Base-by-base conservation (phyloP, 192 early-diverging fungal species). In the Coemansia sp. region DNA sequence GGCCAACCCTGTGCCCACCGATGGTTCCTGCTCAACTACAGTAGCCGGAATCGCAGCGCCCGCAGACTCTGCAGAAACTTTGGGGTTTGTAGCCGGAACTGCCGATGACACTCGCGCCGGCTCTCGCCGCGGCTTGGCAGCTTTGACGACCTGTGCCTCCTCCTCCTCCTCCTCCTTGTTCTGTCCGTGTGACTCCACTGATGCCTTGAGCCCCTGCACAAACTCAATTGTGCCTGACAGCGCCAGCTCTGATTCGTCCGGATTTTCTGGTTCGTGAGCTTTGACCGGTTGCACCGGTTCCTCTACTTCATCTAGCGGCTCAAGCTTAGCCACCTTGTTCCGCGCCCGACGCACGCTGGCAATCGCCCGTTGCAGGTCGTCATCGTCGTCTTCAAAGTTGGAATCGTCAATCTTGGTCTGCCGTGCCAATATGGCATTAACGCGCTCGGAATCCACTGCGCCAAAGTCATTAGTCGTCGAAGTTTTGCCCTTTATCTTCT, bases 381-480 rank as follows among this genome's bases (percentile, higher is more conserved):
- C 94, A 61, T 98, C 95, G 55, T 98, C 95, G 12, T 95, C 92
- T 78, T 87, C 87, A 58, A 89, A 93, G 10, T 82, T 55, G n/a
- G 87, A 83, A 21, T 73, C 64, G 51, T 49, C 30, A 11, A 57
- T 19, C 0, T 12, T 36, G 5, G 50, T 48, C 6, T 47, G 26
- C 2, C 57, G 46, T 11, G 62, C 50, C 27, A 60, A 32, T 1
- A 60, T 22, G 2, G 39, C 43, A 12, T 65, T 64, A 14, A 58
- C 55, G 21, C 44, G 34, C 14, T 62, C 69, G 2, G 29, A 34
- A 29, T 82, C 66, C 19, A 48, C 43, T 53, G 49, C 5, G 22
- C 21, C 29, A 49, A 63, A 50, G 41, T 75, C 67, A 17, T 62
- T 60, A 15, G 46, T 52, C 0, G 43, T 34, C 0, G 63, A 23